Conservation (phyloP, 495 filamentous ascomycete genomes). For the Aspergillus bertholletiae region DNA sequence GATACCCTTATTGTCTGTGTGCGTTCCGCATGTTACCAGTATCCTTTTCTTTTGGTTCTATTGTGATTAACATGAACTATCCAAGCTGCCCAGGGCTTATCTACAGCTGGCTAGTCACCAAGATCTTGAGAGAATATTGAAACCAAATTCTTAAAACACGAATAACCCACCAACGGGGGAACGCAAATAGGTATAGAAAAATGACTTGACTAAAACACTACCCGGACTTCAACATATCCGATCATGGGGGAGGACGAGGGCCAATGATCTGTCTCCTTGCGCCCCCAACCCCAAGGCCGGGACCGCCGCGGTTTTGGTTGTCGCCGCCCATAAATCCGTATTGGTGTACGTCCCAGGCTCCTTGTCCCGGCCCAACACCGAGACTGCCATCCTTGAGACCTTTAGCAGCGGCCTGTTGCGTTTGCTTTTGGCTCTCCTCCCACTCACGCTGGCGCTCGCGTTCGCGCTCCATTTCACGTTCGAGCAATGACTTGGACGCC, state of each 20-base stretch:
- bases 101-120: neutral
- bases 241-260: conserved; percentile 62
- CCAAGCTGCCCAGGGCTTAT: neutral
- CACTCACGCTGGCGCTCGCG: conserved; percentile 89
- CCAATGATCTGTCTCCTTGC: conserved; percentile 75
- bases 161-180: neutral
- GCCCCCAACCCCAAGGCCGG: conserved; percentile 67
- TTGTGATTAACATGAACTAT: too few relatives aligned
- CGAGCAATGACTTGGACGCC: conserved; percentile 78
- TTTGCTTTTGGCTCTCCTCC: conserved; percentile 85
- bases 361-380: conserved; percentile 53
- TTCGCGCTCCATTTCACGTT: conserved; percentile 95
- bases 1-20: neutral
- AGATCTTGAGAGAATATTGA: neutral
- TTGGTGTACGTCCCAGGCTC: conserved; percentile 83
- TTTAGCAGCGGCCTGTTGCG: conserved; percentile 49
- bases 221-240: neutral
- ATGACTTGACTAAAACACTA: neutral
- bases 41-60: neutral
- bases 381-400: conserved; percentile 38
- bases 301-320: conserved; percentile 67
- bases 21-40: neutral
- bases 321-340: conserved; percentile 86
- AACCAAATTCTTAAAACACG: too few relatives aligned
- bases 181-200: too few relatives aligned